Conservation (phyloP, 2,329 filamentous ascomycete genomes). For the Colletotrichum sp. region DNA sequence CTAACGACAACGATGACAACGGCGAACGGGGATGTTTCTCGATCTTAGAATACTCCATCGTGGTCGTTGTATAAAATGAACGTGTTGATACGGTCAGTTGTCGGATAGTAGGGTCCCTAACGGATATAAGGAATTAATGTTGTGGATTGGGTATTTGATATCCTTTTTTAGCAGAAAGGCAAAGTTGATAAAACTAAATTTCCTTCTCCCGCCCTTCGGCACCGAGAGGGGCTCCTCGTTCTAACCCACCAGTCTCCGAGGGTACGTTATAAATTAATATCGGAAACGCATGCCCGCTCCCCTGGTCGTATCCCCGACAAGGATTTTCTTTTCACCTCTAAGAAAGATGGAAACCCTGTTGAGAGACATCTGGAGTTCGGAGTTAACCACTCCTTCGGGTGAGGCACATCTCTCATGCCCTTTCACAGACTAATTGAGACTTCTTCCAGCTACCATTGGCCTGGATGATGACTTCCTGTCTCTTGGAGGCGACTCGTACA, state of each 20-base stretch:
- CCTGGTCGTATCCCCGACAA: background rate
- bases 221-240: background rate
- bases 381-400: background rate
- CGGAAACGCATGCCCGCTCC: background rate
- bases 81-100: too few relatives aligned
- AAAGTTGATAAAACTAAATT: background rate
- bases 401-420: background rate
- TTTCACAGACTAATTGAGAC: background rate
- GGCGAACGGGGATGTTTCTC: too few relatives aligned
- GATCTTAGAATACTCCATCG: too few relatives aligned
- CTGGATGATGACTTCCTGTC: background rate
- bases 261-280: background rate
- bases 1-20: too few relatives aligned
- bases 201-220: background rate
- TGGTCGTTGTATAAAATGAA: too few relatives aligned
- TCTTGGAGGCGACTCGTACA: background rate
- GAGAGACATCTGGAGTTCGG: background rate
- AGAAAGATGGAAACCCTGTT: background rate
- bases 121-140: too few relatives aligned
- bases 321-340: background rate
- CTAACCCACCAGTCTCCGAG: background rate
- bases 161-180: too few relatives aligned
- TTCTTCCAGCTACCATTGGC: background rate
- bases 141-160: too few relatives aligned
- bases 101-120: too few relatives aligned